Base-by-base conservation (phyloP, 441 rosid genomes). In the Pelargonium cotyledonis region DNA sequence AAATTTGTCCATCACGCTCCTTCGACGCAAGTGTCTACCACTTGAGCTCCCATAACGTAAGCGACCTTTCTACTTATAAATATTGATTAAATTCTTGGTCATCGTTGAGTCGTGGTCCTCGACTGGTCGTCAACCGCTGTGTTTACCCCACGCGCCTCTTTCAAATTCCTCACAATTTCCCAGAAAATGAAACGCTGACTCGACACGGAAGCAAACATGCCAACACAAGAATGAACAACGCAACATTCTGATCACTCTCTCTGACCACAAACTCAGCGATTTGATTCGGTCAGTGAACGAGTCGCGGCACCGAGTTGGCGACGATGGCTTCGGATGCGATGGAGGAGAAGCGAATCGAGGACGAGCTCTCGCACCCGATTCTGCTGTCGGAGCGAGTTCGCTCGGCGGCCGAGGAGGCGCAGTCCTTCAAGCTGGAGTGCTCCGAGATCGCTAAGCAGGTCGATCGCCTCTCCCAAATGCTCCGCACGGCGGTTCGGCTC, bases 401-500 rank as follows among this genome's bases (percentile, higher is more conserved):
- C 51, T 81, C 81, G 68, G 68, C 74, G 0, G 80, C 83, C 31
- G 78, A 72, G 6, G 89, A 80, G 63, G 85, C 88, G 0, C 83
- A 80, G 46, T 78, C 85, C 51, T 76, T 79, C 18, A 83, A 78
- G 51, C 70, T 38, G 40, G 89, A 84, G 2, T 81, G 86, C 76
- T 65, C 77, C 40, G 86, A 85, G 4, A 65, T 87, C 1, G 76
- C 80, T 5, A 76, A 29, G 62, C 89, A 82, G 65, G 83, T 78
- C 8, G 86, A 80, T 64, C 76, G 79, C 19, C 77, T 87, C 40
- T 81, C 84, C 49, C 85, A 75, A 3, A 78, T 78, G 79, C 86
- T 87, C 66, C 85, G 89, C 62, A 75, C 88, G 63, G 74, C 74
- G 65, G 85, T 79, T 69, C 86, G 86, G 35, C 72, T 78, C 66